Evolutionary conservation across 139 green algal species (phyloP).

Genomic region (Chlorella sorokiniana): DNA sequence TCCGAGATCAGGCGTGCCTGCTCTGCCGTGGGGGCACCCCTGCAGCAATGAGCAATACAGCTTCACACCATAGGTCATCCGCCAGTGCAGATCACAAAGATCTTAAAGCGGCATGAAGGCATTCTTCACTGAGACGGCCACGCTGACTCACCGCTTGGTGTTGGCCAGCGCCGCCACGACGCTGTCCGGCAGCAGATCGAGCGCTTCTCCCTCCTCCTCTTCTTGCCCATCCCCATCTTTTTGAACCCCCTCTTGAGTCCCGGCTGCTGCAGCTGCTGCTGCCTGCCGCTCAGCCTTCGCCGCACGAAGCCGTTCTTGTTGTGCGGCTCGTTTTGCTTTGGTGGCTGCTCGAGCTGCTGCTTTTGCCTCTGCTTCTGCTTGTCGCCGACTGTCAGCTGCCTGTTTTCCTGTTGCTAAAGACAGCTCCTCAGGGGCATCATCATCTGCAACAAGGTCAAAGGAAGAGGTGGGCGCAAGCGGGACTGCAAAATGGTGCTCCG

Average conservation of each 20-base stretch:
- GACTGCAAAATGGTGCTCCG: too few species aligned
- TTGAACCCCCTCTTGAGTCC: not conserved
- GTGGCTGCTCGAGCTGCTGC: constrained; percentile 5
- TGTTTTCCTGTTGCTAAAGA: constrained; percentile 21
- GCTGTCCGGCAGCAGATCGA: constrained; percentile 11
- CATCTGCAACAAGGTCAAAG: not conserved
- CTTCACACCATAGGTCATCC: too few species aligned
- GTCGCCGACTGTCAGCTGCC: not conserved
- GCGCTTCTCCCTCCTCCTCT: not conserved
- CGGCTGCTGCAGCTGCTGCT: not conserved
- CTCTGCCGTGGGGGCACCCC: not conserved
- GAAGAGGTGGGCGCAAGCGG: too few species aligned
- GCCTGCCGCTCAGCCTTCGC: constrained; percentile 15
- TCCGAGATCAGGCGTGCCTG: constrained; percentile 23
- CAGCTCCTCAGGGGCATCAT: constrained; percentile 25
- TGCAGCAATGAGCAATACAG: not conserved
- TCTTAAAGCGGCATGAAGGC: too few species aligned
- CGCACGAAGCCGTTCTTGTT: not conserved
- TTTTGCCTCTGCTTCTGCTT: constrained; percentile 7
- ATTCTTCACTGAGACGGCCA: not conserved
- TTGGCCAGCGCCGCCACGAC: constrained; percentile 9
- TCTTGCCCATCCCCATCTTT: not conserved
- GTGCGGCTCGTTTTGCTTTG: not conserved
- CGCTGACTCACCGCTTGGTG: constrained; percentile 6
- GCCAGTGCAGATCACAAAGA: too few species aligned